Evolutionary conservation across 306 rosid species (phyloP), one percentile per base, ranked within the genome.

Genomic region (Vigna mungo): DNA sequence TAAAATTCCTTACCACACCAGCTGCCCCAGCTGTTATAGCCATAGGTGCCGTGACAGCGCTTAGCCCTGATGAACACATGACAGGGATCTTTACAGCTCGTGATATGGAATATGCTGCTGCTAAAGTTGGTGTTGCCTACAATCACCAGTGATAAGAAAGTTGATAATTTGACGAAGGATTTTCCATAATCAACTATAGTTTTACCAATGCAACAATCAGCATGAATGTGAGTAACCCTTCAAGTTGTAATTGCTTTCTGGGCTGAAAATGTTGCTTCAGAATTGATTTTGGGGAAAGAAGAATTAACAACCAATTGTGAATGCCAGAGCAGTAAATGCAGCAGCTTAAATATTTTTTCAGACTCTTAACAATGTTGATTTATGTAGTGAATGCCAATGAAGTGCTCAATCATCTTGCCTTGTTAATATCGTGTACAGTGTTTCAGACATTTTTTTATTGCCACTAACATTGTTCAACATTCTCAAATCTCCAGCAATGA

Each of bases 1-100:
- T 9, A 59, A 62, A 65, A 71, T 5, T 48, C 8, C 93, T 21
- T 88, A 94, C 96, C 91, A 94, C 98, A 23, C 98, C 98, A 7
- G 98, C 82, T 37, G 98, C 97, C 63, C 98, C 98, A 8, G 95
- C 96, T 30, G 95, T 74, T 83, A 94, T 88, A 79, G 97, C 98
- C 98, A 94, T 88, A 55, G 98, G 97, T 16, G 92, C 93, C 2
- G 97, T 92, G 36, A 92, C 97, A 53, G 96, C 81, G 53, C 96
- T 94, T 60, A 92, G 72, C 75, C 97, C 98, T 0, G 97, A 94
- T 4, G 96, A 88, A 47, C 98, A 92, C 93, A 94, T 87, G 71
- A 94, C 92, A 14, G 95, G 97, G 77, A 94, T 88, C 81, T 88
- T 90, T 36, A 94, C 96, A 41, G 98, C 97, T 74, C 93, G 78